These are phyloP conservation scores for Pestalotiopsis sp. DNA, from an alignment of 2,329 filamentous ascomycete species.

Conservation along the genomic window DNA sequence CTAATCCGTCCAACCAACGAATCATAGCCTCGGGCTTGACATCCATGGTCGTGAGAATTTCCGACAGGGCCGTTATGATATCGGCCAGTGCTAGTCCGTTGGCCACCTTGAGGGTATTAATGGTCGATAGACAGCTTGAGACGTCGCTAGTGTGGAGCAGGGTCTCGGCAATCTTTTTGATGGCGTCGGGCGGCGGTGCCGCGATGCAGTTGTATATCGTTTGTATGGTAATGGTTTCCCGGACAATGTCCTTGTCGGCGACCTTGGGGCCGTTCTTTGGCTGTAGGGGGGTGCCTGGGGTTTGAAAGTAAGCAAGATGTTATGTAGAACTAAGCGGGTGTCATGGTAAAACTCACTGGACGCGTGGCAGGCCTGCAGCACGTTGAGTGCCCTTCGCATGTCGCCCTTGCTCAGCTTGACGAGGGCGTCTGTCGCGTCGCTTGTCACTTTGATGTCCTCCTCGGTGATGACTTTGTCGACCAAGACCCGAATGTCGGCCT, in stretches of 20 bases:
- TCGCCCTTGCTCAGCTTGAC: conserved; percentile 91
- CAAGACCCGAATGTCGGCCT: conserved; percentile 79
- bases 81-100: conserved; percentile 91
- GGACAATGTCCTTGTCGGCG: conserved; percentile 66
- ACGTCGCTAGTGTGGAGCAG: conserved; percentile 85
- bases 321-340: background rate
- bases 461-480: conserved; percentile 90
- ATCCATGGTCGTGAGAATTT: conserved; percentile 81
- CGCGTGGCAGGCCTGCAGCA: conserved; percentile 94
- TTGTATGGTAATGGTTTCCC: conserved; percentile 83
- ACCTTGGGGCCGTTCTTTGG: conserved; percentile 62
- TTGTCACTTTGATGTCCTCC: conserved; percentile 81
- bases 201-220: conserved; percentile 98
- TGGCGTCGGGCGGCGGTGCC: conserved; percentile 87
- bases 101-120: conserved; percentile 83
- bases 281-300: conserved; percentile 67
- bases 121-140: conserved; percentile 82
- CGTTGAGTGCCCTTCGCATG: conserved; percentile 93
- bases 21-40: conserved; percentile 87
- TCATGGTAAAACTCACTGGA: conserved; percentile 65
- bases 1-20: conserved; percentile 86
- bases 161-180: conserved; percentile 81
- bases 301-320: conserved; percentile 10
- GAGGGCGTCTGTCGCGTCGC: conserved; percentile 80
- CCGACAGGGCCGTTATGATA: conserved; percentile 84